Percentiles rank a stretch among this genome's conserved stretches.
phyloP scores from a whole-genome alignment of 352 stramenopile genomes.

The Phytophthora fragariae region DNA sequence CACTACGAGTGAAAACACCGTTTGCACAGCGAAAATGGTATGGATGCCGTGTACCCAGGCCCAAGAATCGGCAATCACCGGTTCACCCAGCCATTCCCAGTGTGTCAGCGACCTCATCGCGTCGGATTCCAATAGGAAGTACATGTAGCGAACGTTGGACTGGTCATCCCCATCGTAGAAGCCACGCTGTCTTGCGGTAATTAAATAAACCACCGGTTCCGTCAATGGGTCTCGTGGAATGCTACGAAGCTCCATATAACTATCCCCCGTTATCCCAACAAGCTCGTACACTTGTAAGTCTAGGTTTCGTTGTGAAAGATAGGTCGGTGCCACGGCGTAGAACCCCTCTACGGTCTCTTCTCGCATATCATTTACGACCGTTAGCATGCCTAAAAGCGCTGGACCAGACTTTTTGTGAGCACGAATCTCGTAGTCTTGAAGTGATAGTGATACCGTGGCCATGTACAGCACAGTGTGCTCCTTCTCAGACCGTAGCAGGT shows the following conservation, averaged over 20 bases:
- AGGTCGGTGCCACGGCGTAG: neutral
- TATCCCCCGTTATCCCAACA: neutral
- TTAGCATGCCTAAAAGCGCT: neutral
- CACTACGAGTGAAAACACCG: constrained; percentile 32
- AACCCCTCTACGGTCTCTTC: neutral
- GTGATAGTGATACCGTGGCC: neutral
- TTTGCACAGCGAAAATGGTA: constrained; percentile 31
- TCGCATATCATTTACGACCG: neutral
- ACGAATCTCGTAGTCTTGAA: neutral
- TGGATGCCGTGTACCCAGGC: constrained; percentile 45
- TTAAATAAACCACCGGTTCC: neutral
- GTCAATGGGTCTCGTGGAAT: neutral
- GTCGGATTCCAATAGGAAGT: neutral
- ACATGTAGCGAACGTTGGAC: neutral
- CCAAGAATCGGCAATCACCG: constrained; percentile 30
- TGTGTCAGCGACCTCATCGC: neutral
- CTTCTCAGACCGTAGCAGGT: neutral
- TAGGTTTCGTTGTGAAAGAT: neutral
- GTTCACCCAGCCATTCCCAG: constrained; percentile 17
- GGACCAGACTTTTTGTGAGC: neutral
- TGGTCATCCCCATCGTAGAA: neutral
- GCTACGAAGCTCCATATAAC: neutral
- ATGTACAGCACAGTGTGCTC: neutral
- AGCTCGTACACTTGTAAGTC: neutral
- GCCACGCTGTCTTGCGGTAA: neutral